Conservation (phyloP, 805 yeast genomes). For the Wickerhamomyces silvicola region DNA sequence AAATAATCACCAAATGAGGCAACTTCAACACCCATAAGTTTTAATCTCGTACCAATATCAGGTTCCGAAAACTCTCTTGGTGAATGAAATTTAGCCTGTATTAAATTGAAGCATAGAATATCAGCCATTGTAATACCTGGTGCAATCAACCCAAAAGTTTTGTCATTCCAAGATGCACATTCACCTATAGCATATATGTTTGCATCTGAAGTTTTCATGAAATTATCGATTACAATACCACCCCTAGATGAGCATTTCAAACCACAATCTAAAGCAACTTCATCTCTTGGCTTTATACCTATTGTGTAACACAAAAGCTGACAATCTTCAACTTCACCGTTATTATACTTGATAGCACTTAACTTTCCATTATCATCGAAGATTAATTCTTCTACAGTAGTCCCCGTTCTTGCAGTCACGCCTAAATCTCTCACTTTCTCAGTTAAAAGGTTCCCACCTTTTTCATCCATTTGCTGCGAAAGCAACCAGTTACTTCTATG, state of each 20-base stretch:
- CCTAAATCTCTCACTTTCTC: constrained; percentile 48
- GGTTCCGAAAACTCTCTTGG: constrained; percentile 26
- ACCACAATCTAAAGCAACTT: constrained; percentile 23
- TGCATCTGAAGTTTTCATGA: constrained; percentile 23
- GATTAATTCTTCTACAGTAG: constrained; percentile 42
- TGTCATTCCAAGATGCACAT: constrained; percentile 31
- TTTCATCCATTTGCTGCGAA: constrained; percentile 31
- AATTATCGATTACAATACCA: constrained; percentile 25
- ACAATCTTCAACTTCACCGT: constrained; percentile 26
- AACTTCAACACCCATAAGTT: constrained; percentile 32
- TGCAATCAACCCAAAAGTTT: constrained; percentile 31
- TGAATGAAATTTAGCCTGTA: constrained; percentile 28
- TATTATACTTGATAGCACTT: constrained; percentile 20
- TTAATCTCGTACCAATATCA: constrained; percentile 29
- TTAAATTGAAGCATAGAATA: constrained; percentile 27
- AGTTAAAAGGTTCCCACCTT: constrained; percentile 27
- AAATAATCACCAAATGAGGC: constrained; percentile 34
- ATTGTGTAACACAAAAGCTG: constrained; percentile 29
- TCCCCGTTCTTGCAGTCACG: constrained; percentile 44
- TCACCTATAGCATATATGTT: constrained; percentile 29
- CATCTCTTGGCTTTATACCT: constrained; percentile 31
- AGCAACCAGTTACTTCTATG: constrained; percentile 29
- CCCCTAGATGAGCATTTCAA: constrained; percentile 22
- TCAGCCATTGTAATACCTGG: constrained; percentile 36
- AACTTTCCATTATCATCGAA: constrained; percentile 21